Conservation (phyloP, 805 yeast genomes). For the Yamadazyma sp. region DNA sequence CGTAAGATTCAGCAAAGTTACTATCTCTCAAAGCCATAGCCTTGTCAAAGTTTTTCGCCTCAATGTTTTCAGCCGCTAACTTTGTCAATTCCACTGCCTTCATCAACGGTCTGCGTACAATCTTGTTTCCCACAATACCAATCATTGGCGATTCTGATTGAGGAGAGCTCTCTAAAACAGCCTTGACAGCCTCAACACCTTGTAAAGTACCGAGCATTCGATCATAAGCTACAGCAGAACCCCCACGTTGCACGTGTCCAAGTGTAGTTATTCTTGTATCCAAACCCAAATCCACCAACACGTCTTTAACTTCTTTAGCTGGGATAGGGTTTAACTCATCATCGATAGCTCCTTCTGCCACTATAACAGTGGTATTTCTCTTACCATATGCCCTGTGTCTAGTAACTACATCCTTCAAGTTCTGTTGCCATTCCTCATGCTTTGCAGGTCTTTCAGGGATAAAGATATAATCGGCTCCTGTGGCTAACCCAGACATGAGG, state of each 20-base stretch:
- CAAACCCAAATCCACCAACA: slow-evolving; percentile 63
- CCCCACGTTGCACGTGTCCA: slow-evolving; percentile 85
- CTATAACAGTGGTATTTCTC: slow-evolving; percentile 76
- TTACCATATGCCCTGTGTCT: slow-evolving; percentile 71
- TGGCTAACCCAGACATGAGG: slow-evolving; percentile 74
- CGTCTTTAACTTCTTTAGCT: slow-evolving; percentile 62
- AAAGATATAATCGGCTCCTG: slow-evolving; percentile 77
- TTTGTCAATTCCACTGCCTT: slow-evolving; percentile 74
- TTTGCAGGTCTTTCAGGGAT: slow-evolving; percentile 79
- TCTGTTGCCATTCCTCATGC: slow-evolving; percentile 61
- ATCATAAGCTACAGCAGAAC: slow-evolving; percentile 75
- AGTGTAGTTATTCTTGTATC: slow-evolving; percentile 77
- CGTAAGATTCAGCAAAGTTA: slow-evolving; percentile 62
- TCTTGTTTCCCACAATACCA: slow-evolving; percentile 68
- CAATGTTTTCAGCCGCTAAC: slow-evolving; percentile 70
- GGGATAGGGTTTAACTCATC: slow-evolving; percentile 66
- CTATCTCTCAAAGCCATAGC: slow-evolving; percentile 74
- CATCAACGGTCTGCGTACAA: slow-evolving; percentile 64
- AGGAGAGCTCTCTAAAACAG: slow-evolving; percentile 66
- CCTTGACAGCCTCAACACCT: slow-evolving; percentile 81
- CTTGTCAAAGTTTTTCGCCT: slow-evolving; percentile 60
- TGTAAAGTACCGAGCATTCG: slow-evolving; percentile 72
- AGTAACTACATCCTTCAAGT: slow-evolving; percentile 60
- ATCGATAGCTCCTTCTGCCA: slow-evolving; percentile 82
- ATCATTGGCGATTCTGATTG: slow-evolving; percentile 80